Percentiles rank a stretch among this genome's conserved stretches.
phyloP scores from a whole-genome alignment of 768 basidiomycete genomes.

The Boletus tomentosulus region DNA sequence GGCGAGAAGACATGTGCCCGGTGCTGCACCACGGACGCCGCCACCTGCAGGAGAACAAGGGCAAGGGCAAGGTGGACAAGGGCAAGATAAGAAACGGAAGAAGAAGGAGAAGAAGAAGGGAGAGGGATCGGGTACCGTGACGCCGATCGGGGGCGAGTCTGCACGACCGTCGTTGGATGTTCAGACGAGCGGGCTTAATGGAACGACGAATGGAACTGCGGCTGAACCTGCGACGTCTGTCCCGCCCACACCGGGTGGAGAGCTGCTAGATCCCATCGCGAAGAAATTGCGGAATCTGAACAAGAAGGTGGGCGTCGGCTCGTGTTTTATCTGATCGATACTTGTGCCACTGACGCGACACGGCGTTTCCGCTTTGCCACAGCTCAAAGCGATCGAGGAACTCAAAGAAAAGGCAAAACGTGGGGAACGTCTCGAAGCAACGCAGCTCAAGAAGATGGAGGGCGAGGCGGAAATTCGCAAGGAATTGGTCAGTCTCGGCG shows the following conservation, averaged over 20 bases:
- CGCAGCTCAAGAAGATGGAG: conserved; percentile 96
- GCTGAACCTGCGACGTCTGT: conserved; percentile 26
- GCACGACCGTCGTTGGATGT: conserved; percentile 37
- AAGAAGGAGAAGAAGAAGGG: conserved; percentile 52
- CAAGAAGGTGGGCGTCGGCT: conserved; percentile 70
- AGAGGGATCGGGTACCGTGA: conserved; percentile 26
- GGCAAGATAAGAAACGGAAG: conserved; percentile 42
- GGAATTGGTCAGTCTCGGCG: conserved; percentile 55
- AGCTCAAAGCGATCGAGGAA: conserved; percentile 99
- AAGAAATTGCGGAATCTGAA: conserved; percentile 94
- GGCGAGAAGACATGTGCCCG: conserved; percentile 57
- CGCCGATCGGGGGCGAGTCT: conserved; percentile 25
- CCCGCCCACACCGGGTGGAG: conserved; percentile 53
- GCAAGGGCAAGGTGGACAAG: conserved; percentile 23
- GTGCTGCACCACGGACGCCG: conserved; percentile 53
- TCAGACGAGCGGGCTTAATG: conserved; percentile 25
- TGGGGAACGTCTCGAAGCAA: conserved; percentile 90
- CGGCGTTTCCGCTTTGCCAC: neutral
- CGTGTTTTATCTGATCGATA: neutral
- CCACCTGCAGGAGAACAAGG: conserved; percentile 39
- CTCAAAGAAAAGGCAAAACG: conserved; percentile 88
- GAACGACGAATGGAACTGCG: conserved; percentile 9
- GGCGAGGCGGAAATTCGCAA: conserved; percentile 79
- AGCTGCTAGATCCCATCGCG: conserved; percentile 70
- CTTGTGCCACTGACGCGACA: neutral